phyloP scores from a whole-genome alignment of 2,329 filamentous ascomycete species.

The Zasmidium angulare region DNA sequence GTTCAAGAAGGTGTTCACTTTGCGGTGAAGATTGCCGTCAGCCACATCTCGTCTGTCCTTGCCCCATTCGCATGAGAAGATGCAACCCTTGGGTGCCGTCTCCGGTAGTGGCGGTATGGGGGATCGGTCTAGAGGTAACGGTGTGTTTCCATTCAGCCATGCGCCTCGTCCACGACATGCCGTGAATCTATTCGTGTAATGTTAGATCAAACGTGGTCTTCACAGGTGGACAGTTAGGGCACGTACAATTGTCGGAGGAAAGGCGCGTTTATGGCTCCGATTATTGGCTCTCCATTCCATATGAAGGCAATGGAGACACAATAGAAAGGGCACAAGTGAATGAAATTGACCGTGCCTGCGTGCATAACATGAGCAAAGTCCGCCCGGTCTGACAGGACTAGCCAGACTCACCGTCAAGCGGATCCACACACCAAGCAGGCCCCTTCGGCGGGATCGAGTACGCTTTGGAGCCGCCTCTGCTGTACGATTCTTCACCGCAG shows the following conservation, averaged over 20 bases:
- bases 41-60: constrained; percentile 68
- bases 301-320: constrained; percentile 75
- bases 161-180: constrained; percentile 66
- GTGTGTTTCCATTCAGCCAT: constrained; percentile 65
- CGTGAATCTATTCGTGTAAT: constrained; percentile 60
- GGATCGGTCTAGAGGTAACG: constrained; percentile 62
- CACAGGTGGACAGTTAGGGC: not conserved
- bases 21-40: constrained; percentile 68
- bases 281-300: constrained; percentile 57
- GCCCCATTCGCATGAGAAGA: constrained; percentile 77
- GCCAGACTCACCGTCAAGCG: constrained; percentile 60
- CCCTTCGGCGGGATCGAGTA: constrained; percentile 61
- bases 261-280: constrained; percentile 72
- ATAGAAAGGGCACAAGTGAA: constrained; percentile 78
- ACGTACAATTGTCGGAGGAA: constrained; percentile 48
- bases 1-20: constrained; percentile 73
- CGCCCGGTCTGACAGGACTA: not conserved
- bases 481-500: constrained; percentile 75
- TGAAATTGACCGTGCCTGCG: constrained; percentile 71
- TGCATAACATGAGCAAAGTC: not conserved
- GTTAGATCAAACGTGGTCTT: not conserved
- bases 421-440: constrained; percentile 75
- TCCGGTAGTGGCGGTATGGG: constrained; percentile 63
- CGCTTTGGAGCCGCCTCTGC: constrained; percentile 63
- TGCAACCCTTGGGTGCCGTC: constrained; percentile 66